These are phyloP conservation scores for Entoloma clypeatum DNA, from an alignment of 1,284 basidiomycete species.

Conservation along the genomic window DNA sequence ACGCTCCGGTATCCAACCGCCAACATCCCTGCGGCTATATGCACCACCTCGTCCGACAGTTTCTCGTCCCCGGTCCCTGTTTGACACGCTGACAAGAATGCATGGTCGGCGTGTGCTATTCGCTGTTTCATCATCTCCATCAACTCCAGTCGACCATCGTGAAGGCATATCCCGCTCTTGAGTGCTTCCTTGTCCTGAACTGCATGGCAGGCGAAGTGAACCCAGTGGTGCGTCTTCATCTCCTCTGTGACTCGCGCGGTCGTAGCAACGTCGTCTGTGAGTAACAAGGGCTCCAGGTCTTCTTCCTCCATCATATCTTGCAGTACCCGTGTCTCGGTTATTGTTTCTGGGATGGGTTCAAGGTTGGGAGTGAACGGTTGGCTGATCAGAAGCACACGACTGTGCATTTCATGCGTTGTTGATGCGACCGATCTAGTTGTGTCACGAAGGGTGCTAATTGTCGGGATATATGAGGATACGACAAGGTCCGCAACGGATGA, in stretches of 20 bases:
- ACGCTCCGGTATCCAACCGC: conserved; percentile 24
- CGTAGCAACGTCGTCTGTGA: neutral
- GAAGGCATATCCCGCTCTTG: conserved; percentile 8
- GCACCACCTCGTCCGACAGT: conserved; percentile 21
- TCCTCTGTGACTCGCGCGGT: neutral
- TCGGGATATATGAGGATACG: conserved; percentile 13
- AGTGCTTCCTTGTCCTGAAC: conserved; percentile 9
- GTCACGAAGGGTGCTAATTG: conserved; percentile 5
- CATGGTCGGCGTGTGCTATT: conserved; percentile 19
- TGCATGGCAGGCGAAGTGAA: conserved; percentile 18
- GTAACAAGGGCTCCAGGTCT: neutral
- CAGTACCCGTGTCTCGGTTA: neutral
- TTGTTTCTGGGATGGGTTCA: neutral
- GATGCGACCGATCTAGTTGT: neutral
- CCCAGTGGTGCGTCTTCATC: too few species aligned
- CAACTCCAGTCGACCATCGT: conserved; percentile 11
- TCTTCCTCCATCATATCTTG: too few species aligned
- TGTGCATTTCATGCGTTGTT: neutral
- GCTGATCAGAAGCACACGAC: too few species aligned
- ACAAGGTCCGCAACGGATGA: conserved; percentile 5
- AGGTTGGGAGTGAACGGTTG: too few species aligned
- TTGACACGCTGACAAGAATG: conserved; percentile 27
- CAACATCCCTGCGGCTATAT: conserved; percentile 27
- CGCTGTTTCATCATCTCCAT: conserved; percentile 11
- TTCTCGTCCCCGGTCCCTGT: too few species aligned